phyloP scores from a whole-genome alignment of 2,329 filamentous ascomycete species.

The Colletotrichum horii region DNA sequence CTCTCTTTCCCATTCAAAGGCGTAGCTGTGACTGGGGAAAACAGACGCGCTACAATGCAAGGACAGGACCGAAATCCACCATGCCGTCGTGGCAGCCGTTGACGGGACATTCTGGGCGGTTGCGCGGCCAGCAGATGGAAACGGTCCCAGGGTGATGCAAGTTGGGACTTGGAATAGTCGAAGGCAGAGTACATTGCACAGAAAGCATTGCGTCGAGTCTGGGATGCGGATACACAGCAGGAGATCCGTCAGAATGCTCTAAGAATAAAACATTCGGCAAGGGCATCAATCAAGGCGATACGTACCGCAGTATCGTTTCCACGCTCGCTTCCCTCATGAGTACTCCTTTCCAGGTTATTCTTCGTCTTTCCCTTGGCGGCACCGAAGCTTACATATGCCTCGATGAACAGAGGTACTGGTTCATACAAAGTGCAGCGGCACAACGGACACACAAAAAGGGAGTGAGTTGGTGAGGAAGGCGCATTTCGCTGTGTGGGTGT shows the following conservation, averaged over 20 bases:
- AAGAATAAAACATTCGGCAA: not conserved
- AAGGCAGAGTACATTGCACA: not conserved
- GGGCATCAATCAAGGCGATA: not conserved
- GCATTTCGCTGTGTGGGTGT: not conserved
- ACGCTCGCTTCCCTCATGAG: not conserved
- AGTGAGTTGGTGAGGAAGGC: not conserved
- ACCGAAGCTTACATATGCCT: not conserved
- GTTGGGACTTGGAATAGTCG: not conserved
- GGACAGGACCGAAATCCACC: not conserved
- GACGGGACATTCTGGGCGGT: not conserved
- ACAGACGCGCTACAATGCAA: not conserved
- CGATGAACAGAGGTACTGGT: not conserved
- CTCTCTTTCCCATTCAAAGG: not conserved
- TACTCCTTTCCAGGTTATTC: not conserved
- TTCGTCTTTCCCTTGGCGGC: not conserved
- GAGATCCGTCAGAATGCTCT: not conserved
- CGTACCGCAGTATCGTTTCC: not conserved
- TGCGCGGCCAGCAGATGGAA: conserved; percentile 15
- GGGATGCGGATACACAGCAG: not conserved
- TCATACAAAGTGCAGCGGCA: not conserved
- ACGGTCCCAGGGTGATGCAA: conserved; percentile 4
- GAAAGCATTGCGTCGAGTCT: not conserved
- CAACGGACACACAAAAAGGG: not conserved
- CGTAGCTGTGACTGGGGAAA: not conserved
- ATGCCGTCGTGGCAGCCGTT: not conserved